Conservation (phyloP, 495 filamentous ascomycete species). For the Penicillium chermesinum region DNA sequence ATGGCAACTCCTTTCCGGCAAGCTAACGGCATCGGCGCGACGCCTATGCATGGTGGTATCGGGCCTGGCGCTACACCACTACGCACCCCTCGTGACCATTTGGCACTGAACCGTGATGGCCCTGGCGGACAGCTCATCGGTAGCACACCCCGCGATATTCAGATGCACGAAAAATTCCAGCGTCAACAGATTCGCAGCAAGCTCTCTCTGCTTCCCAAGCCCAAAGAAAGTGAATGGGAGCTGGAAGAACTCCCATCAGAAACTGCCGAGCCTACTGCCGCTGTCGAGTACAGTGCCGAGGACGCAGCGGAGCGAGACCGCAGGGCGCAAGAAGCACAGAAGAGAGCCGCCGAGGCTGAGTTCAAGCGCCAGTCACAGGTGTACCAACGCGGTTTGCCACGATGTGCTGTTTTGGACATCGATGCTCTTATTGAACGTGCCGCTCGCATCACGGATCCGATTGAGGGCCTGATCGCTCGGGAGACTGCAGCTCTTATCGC, state of each 20-base stretch:
- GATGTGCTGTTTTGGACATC: slow-evolving; percentile 69
- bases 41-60: slow-evolving; percentile 54
- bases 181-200: slow-evolving; percentile 62
- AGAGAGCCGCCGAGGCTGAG: slow-evolving; percentile 70
- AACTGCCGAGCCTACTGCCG: slow-evolving; percentile 53
- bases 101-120: slow-evolving; percentile 70
- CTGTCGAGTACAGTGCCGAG: slow-evolving; percentile 59
- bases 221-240: slow-evolving; percentile 87
- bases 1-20: slow-evolving; percentile 85
- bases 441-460: slow-evolving; percentile 46
- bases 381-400: slow-evolving; percentile 76
- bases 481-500: slow-evolving; percentile 77
- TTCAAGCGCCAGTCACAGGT: slow-evolving; percentile 83
- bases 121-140: slow-evolving; percentile 59
- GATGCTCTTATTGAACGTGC: slow-evolving; percentile 60
- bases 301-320: slow-evolving; percentile 81
- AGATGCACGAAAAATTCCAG: slow-evolving; percentile 64
- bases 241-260: slow-evolving; percentile 84
- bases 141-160: slow-evolving; percentile 73
- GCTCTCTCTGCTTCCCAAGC: slow-evolving; percentile 81
- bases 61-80: slow-evolving; percentile 78
- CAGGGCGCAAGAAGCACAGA: slow-evolving; percentile 58
- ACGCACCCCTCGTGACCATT: slow-evolving; percentile 84
- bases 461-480: slow-evolving; percentile 58
- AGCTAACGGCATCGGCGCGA: slow-evolving; percentile 63